These are phyloP conservation scores for Zymoseptoria brevis DNA, from an alignment of 2,329 filamentous ascomycete genomes.

Conservation along the genomic window DNA sequence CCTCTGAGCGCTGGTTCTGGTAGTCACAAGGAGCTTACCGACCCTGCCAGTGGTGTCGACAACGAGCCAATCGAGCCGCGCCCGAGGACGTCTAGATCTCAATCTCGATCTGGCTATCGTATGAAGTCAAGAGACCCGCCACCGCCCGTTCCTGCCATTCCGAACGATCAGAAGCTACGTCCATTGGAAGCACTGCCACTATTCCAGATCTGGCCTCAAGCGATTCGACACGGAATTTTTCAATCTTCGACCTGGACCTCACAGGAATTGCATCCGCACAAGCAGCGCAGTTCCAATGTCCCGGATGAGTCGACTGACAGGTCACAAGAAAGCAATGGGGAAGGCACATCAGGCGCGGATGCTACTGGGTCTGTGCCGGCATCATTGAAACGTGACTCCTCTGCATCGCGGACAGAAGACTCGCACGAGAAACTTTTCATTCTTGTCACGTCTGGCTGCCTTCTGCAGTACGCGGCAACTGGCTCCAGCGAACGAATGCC, in stretches of 20 bases:
- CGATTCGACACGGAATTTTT: slow-evolving; percentile 65
- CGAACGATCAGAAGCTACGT: slow-evolving; percentile 7
- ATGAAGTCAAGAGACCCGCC: neutral
- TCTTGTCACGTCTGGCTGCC: slow-evolving; percentile 60
- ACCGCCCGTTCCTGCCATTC: slow-evolving; percentile 6
- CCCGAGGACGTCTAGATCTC: slow-evolving; percentile 11
- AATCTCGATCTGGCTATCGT: neutral
- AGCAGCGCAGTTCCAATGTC: slow-evolving; percentile 13
- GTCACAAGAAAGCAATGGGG: neutral
- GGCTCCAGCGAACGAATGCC: slow-evolving; percentile 64
- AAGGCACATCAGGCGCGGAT: slow-evolving; percentile 6
- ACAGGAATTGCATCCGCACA: slow-evolving; percentile 41
- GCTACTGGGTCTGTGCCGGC: slow-evolving; percentile 11
- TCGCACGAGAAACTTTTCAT: slow-evolving; percentile 64
- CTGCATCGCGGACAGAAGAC: slow-evolving; percentile 33
- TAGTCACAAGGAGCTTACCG: slow-evolving; percentile 5
- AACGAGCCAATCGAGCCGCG: slow-evolving; percentile 2
- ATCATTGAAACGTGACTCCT: slow-evolving; percentile 7
- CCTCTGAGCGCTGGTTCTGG: slow-evolving; percentile 4
- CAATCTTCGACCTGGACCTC: slow-evolving; percentile 59
- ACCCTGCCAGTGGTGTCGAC: slow-evolving; percentile 6
- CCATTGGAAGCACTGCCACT: slow-evolving; percentile 55
- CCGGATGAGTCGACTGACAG: neutral
- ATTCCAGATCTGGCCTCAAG: slow-evolving; percentile 80
- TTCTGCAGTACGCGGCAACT: slow-evolving; percentile 66